Percentiles rank a stretch among this genome's conserved stretches.
Conservation (phyloP, 768 basidiomycete genomes). For the Tremella fuciformis region DNA sequence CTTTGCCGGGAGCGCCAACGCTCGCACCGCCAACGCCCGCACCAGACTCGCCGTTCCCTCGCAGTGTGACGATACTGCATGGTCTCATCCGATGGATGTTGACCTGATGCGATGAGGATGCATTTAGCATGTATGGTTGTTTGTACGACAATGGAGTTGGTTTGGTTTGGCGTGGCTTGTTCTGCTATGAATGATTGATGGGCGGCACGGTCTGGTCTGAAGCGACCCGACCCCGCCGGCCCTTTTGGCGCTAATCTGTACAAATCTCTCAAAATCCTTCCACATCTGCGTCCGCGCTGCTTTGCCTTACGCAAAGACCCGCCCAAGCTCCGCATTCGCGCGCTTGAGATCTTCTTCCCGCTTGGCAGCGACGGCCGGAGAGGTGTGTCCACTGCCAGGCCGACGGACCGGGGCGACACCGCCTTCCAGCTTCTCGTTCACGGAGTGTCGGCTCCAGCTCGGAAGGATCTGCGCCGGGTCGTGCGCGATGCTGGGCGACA, state of each 20-base stretch:
- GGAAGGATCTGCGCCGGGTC: conserved; percentile 28
- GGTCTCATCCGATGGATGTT: no score
- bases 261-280: no score
- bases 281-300: no score
- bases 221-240: no score
- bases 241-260: no score
- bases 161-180: no score
- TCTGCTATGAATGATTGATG: no score
- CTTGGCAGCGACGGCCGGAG: background rate
- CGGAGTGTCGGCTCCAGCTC: conserved; percentile 23
- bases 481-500: conserved; percentile 8
- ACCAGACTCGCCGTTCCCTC: no score
- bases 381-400: background rate
- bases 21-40: no score
- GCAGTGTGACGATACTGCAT: no score
- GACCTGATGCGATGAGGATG: background rate
- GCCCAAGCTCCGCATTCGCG: conserved; percentile 3
- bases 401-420: conserved; percentile 11
- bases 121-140: background rate
- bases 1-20: no score
- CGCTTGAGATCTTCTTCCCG: conserved; percentile 6
- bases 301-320: conserved; percentile 3
- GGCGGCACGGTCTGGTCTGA: no score
- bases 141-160: background rate
- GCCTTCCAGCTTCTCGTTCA: conserved; percentile 5